These are phyloP conservation scores for Arabidopsis suecica DNA, from an alignment of 345 rosid genomes.

Conservation along the genomic window DNA sequence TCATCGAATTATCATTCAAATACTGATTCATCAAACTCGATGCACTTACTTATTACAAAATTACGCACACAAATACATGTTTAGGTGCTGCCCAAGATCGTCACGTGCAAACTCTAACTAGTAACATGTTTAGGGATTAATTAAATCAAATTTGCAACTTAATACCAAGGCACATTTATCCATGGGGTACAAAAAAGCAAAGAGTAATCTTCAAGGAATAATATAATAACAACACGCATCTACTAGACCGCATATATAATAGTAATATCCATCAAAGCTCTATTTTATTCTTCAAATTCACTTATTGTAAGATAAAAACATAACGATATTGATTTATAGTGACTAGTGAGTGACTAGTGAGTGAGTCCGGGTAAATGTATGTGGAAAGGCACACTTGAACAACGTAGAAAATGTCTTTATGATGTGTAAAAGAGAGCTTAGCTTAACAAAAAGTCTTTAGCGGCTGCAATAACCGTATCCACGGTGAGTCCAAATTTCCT, in stretches of 20 bases:
- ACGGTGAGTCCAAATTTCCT: constrained; percentile 73
- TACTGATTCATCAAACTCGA: constrained; percentile 2
- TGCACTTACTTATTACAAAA: background rate
- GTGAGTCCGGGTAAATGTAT: background rate
- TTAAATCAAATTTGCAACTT: background rate
- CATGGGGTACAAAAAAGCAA: constrained; percentile 5
- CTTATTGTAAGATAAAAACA: constrained; percentile 6
- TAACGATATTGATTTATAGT: background rate
- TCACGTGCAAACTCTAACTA: constrained; percentile 19
- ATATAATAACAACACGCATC: too few relatives aligned
- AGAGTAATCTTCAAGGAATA: background rate
- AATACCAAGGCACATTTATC: background rate
- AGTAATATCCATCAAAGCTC: background rate
- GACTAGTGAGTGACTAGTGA: constrained; percentile 8
- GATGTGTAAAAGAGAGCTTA: constrained; percentile 2
- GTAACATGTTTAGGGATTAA: too few relatives aligned
- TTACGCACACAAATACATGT: constrained; percentile 18
- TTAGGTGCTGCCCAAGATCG: constrained; percentile 20
- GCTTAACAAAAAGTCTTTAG: constrained; percentile 54
- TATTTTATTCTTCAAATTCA: background rate
- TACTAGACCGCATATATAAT: too few relatives aligned
- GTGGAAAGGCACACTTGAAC: constrained; percentile 6
- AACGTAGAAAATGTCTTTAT: constrained; percentile 2
- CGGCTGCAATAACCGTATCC: constrained; percentile 72
- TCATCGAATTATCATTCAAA: too few relatives aligned